phyloP scores from a whole-genome alignment of 2,329 filamentous ascomycete species.

The Dactylellina cionopaga region DNA sequence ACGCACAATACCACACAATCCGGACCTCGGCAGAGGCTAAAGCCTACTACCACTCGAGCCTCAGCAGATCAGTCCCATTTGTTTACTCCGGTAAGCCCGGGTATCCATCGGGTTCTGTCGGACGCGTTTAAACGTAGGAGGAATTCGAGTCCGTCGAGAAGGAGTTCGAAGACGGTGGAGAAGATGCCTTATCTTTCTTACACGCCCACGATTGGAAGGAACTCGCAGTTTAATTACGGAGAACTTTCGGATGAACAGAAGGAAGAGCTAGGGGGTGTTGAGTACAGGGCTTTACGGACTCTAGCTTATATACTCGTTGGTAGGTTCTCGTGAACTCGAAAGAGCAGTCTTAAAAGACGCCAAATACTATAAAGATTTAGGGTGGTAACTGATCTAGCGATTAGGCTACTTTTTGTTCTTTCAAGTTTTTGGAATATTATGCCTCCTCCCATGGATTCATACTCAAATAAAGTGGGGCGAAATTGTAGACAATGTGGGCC shows the following conservation, averaged over 20 bases:
- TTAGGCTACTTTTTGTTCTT: slow-evolving; percentile 83
- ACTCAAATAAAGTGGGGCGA: slow-evolving; percentile 70
- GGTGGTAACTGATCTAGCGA: neutral
- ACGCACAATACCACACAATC: slow-evolving; percentile 33
- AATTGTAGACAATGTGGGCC: slow-evolving; percentile 71
- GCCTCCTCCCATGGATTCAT: slow-evolving; percentile 82
- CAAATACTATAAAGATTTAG: neutral
- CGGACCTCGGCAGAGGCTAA: slow-evolving; percentile 30
- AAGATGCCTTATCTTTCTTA: slow-evolving; percentile 91
- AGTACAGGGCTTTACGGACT: slow-evolving; percentile 91
- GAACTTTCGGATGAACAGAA: slow-evolving; percentile 88
- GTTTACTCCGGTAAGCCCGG: slow-evolving; percentile 28
- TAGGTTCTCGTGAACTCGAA: slow-evolving; percentile 49
- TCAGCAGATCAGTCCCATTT: slow-evolving; percentile 35
- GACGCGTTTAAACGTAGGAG: slow-evolving; percentile 52
- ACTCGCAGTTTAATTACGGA: slow-evolving; percentile 79
- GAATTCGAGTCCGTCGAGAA: slow-evolving; percentile 69
- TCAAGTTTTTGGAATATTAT: slow-evolving; percentile 77
- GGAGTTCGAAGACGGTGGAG: slow-evolving; percentile 59
- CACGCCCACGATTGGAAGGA: slow-evolving; percentile 89
- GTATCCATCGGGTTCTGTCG: slow-evolving; percentile 53
- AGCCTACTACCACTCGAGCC: slow-evolving; percentile 3
- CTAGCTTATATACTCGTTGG: slow-evolving; percentile 77
- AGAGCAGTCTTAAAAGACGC: neutral
- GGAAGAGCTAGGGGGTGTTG: slow-evolving; percentile 94